Evolutionary conservation across 2,329 filamentous ascomycete species (phyloP).

Genomic region (Plenodomus tracheiphilus): DNA sequence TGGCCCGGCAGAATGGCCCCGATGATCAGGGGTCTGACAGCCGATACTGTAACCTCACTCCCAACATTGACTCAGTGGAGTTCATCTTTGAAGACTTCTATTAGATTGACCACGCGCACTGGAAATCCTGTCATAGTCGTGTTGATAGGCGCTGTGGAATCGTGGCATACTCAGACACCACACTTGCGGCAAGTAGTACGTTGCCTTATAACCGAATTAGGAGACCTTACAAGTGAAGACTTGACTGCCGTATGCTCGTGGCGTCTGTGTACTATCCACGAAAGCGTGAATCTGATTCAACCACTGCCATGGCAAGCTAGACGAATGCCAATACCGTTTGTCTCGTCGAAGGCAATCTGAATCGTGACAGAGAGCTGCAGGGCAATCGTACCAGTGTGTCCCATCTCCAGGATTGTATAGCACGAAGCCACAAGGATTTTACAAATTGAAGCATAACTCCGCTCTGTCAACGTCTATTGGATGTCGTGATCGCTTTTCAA

Average conservation of each 20-base stretch:
- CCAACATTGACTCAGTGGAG: constrained; percentile 2
- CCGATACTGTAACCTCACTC: not conserved
- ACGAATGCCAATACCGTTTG: too few relatives aligned
- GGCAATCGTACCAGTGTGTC: not conserved
- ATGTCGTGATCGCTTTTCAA: not conserved
- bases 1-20: constrained; percentile 8
- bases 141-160: not conserved
- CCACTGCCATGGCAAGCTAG: too few relatives aligned
- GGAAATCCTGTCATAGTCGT: too few relatives aligned
- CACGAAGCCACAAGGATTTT: not conserved
- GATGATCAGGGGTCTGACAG: constrained; percentile 6
- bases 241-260: too few relatives aligned
- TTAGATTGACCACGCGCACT: not conserved
- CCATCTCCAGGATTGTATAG: not conserved
- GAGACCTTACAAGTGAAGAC: too few relatives aligned
- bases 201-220: too few relatives aligned
- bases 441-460: not conserved
- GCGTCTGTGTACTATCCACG: too few relatives aligned
- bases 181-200: too few relatives aligned
- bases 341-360: too few relatives aligned
- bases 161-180: too few relatives aligned
- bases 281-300: too few relatives aligned
- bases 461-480: not conserved
- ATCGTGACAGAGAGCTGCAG: not conserved
- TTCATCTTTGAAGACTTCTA: not conserved